These are phyloP conservation scores for Podospora didyma DNA, from an alignment of 495 filamentous ascomycete species.

Conservation along the genomic window DNA sequence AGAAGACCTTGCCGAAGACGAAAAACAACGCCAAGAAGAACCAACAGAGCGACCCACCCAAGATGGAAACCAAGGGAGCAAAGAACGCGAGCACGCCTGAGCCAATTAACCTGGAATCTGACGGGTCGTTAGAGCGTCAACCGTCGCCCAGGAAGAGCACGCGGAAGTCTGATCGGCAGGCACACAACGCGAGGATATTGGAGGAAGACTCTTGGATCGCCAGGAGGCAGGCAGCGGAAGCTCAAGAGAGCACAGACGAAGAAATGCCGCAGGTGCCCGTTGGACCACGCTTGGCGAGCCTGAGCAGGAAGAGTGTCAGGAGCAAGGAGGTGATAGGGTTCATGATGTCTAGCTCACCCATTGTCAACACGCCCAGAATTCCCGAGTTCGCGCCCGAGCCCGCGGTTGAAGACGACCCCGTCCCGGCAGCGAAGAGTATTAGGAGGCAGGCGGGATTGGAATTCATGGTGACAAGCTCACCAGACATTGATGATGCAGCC, in stretches of 20 bases:
- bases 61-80: neutral
- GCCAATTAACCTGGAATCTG: neutral
- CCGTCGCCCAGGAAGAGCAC: neutral
- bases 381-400: no score
- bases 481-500: neutral
- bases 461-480: neutral
- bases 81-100: neutral
- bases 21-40: neutral
- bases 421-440: no score
- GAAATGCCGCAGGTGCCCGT: slow-evolving; percentile 17
- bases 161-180: neutral
- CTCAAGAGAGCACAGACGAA: slow-evolving; percentile 9
- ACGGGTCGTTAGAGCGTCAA: neutral
- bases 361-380: no score
- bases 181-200: neutral
- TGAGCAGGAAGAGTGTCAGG: slow-evolving; percentile 37
- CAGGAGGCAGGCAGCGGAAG: neutral
- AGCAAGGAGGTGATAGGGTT: slow-evolving; percentile 44
- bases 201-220: neutral
- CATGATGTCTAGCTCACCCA: slow-evolving; percentile 14
- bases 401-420: no score
- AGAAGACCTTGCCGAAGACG: neutral
- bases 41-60: neutral
- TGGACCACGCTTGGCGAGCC: slow-evolving; percentile 29
- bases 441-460: no score